Evolutionary conservation across 192 early-diverging fungal genomes (phyloP).

Genomic region (Backusella morwellensis): DNA sequence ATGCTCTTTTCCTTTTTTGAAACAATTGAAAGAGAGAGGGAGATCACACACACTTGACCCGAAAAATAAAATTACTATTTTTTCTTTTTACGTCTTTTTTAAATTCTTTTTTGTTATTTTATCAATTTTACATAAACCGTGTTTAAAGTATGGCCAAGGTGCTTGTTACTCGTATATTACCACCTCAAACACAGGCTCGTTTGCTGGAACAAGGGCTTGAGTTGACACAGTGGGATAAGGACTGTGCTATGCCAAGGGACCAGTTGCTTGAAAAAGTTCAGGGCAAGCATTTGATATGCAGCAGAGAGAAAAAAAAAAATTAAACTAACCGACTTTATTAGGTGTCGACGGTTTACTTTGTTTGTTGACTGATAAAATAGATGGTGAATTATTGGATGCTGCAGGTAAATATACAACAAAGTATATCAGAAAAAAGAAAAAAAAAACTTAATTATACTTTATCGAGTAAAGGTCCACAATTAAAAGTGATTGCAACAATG

Average conservation of each 20-base stretch:
- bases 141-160: conserved; percentile 7
- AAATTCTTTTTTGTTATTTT: neutral
- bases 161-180: conserved; percentile 30
- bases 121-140: neutral
- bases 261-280: conserved; percentile 47
- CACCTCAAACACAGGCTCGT: conserved; percentile 25
- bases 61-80: neutral
- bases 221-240: conserved; percentile 56
- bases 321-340: neutral
- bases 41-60: neutral
- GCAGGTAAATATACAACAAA: conserved; percentile 42
- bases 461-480: conserved; percentile 36
- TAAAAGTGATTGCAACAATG: conserved; percentile 75
- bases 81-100: neutral
- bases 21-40: neutral
- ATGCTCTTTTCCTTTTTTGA: neutral
- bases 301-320: neutral
- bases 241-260: conserved; percentile 43
- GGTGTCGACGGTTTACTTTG: conserved; percentile 61
- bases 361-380: conserved; percentile 74
- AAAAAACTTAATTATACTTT: no score
- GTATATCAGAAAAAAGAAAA: neutral
- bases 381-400: conserved; percentile 62
- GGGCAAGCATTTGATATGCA: conserved; percentile 21
- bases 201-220: conserved; percentile 37